Evolutionary conservation across 768 basidiomycete species (phyloP).

Genomic region (Lactarius pseudohatsudake): DNA sequence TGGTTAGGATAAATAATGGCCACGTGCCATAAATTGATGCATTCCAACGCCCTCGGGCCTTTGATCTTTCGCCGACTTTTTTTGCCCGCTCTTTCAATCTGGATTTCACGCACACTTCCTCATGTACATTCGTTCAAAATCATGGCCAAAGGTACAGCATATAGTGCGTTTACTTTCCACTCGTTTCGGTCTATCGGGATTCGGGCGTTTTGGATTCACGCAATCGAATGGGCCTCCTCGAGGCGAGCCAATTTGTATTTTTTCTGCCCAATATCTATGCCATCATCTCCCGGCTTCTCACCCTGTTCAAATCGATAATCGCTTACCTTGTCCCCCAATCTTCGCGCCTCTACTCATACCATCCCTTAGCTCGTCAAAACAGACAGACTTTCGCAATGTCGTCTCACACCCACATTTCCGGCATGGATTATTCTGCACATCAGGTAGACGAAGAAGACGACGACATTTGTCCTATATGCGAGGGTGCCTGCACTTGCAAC

Average conservation of each 20-base stretch:
- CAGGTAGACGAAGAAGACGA: constrained; percentile 72
- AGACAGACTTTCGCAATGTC: constrained; percentile 63
- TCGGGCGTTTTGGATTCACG: constrained; percentile 28
- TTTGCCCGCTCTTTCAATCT: constrained; percentile 38
- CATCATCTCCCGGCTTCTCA: constrained; percentile 23
- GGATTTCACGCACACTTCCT: constrained; percentile 39
- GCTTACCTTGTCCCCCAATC: constrained; percentile 2
- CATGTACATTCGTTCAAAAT: constrained; percentile 44
- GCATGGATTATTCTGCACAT: constrained; percentile 37
- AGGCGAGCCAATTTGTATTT: constrained; percentile 23
- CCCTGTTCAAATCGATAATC: constrained; percentile 24
- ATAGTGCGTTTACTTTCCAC: constrained; percentile 32
- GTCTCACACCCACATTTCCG: constrained; percentile 67
- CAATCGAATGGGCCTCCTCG: constrained; percentile 25
- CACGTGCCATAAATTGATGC: constrained; percentile 21
- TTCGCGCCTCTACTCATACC: constrained; percentile 23
- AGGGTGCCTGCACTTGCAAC: constrained; percentile 82
- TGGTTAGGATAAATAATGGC: constrained; percentile 19
- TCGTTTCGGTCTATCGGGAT: constrained; percentile 23
- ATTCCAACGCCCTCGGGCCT: constrained; percentile 26
- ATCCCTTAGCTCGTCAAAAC: constrained; percentile 42
- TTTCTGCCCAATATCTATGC: constrained; percentile 11
- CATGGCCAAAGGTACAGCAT: constrained; percentile 44
- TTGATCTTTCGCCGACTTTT: constrained; percentile 12
- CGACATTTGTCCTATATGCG: constrained; percentile 90